Evolutionary conservation across 1,284 basidiomycete genomes (phyloP).

Genomic region (Marasmius oreades): DNA sequence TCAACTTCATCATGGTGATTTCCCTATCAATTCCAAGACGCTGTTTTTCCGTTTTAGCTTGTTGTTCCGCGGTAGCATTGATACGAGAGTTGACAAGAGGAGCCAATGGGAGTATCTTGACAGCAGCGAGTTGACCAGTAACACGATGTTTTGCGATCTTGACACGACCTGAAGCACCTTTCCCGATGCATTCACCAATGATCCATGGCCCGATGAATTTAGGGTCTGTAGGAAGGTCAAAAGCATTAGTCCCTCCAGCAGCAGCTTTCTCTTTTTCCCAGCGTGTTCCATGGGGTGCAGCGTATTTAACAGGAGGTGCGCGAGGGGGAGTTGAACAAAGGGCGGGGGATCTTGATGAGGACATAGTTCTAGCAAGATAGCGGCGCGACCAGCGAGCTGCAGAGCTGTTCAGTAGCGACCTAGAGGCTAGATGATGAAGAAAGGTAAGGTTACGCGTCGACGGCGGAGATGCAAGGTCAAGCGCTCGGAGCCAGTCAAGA

Average conservation of each 20-base stretch:
- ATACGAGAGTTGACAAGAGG: conserved; percentile 77
- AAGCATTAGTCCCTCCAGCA: conserved; percentile 58
- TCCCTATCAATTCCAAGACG: conserved; percentile 93
- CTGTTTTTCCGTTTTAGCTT: conserved; percentile 83
- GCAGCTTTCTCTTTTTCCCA: conserved; percentile 82
- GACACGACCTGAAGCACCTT: conserved; percentile 93
- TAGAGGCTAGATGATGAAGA: neutral
- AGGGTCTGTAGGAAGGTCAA: conserved; percentile 73
- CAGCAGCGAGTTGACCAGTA: conserved; percentile 92
- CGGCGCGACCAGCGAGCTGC: neutral
- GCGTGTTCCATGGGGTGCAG: conserved; percentile 67
- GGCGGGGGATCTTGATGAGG: conserved; percentile 31
- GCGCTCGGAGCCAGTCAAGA: neutral
- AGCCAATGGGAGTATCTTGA: conserved; percentile 95
- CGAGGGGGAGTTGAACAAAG: conserved; percentile 54
- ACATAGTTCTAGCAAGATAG: conserved; percentile 20
- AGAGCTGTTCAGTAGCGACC: neutral
- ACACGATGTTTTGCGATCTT: conserved; percentile 89
- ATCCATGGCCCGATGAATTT: conserved; percentile 76
- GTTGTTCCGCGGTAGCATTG: conserved; percentile 62
- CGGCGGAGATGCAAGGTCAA: neutral
- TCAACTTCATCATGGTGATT: conserved; percentile 99
- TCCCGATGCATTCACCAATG: conserved; percentile 93
- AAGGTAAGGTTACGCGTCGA: neutral
- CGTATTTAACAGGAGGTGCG: conserved; percentile 65